Percentiles rank a stretch among this genome's conserved stretches.
These are phyloP conservation scores for Tulasnella sp. DNA, from an alignment of 768 basidiomycete genomes.

Conservation along the genomic window DNA sequence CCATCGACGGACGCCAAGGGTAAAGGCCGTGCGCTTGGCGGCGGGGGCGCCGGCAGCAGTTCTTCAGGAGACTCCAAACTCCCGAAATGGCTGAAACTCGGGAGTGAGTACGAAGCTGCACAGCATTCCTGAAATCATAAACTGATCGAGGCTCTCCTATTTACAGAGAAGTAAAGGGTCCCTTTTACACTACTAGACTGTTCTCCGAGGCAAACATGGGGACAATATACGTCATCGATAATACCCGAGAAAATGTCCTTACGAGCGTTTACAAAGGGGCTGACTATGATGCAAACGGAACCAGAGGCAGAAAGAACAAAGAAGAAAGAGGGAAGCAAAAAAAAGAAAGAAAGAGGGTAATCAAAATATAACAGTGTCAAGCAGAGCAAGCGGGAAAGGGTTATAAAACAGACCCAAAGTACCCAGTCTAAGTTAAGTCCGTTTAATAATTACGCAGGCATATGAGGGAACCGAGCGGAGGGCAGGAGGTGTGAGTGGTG, in stretches of 20 bases:
- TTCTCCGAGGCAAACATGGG: neutral
- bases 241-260: conserved; percentile 12
- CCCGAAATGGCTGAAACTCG: conserved; percentile 74
- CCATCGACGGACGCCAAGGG: neutral
- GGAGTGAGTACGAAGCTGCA: conserved; percentile 19
- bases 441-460: neutral
- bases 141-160: neutral
- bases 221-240: conserved; percentile 7
- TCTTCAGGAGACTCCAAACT: conserved; percentile 50
- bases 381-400: neutral
- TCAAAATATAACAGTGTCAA: neutral
- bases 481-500: neutral
- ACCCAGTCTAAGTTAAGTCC: conserved; percentile 5
- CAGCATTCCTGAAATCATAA: neutral
- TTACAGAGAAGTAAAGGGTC: neutral
- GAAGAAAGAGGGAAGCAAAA: neutral
- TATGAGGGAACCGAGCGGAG: neutral
- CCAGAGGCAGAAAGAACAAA: neutral
- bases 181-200: neutral
- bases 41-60: conserved; percentile 24
- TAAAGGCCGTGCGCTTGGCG: neutral
- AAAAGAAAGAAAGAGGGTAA: neutral
- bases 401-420: neutral
- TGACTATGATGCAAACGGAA: neutral
- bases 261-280: neutral